Evolutionary conservation across 768 basidiomycete species (phyloP).

Genomic region (Termitomyces sp.): DNA sequence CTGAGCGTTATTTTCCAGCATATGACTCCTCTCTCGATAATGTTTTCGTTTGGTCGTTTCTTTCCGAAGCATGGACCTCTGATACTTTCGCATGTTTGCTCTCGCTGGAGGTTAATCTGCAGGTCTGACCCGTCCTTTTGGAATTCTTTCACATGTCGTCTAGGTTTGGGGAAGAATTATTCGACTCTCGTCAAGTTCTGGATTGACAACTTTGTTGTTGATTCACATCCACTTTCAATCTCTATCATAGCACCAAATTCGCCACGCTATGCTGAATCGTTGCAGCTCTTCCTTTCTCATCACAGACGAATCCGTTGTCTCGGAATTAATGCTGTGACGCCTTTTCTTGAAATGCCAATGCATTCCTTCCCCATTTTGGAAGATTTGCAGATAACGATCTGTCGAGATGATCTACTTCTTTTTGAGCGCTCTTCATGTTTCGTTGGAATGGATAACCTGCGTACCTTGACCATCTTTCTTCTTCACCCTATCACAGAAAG

Average conservation of each 20-base stretch:
- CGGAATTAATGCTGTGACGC: background rate
- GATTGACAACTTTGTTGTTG: background rate
- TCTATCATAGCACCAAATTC: too few species aligned
- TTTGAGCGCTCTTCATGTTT: background rate
- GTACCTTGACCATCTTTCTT: background rate
- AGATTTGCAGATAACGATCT: background rate
- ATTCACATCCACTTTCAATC: too few species aligned
- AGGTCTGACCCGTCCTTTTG: background rate
- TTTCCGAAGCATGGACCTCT: too few species aligned
- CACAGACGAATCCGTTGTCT: too few species aligned
- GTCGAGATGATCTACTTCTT: background rate
- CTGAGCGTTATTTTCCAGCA: too few species aligned
- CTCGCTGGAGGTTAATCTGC: too few species aligned
- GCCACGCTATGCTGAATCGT: too few species aligned
- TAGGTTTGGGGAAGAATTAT: background rate
- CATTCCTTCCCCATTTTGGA: background rate
- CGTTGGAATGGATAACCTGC: background rate
- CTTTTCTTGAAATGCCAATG: background rate
- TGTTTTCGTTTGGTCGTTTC: too few species aligned
- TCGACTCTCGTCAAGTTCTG: background rate
- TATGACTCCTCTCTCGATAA: too few species aligned
- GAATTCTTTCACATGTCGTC: background rate
- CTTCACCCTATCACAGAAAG: too few species aligned
- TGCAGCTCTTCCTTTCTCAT: too few species aligned
- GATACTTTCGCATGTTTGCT: too few species aligned